Conservation (phyloP, 2,329 filamentous ascomycete species). For the Colletotrichum musicola region DNA sequence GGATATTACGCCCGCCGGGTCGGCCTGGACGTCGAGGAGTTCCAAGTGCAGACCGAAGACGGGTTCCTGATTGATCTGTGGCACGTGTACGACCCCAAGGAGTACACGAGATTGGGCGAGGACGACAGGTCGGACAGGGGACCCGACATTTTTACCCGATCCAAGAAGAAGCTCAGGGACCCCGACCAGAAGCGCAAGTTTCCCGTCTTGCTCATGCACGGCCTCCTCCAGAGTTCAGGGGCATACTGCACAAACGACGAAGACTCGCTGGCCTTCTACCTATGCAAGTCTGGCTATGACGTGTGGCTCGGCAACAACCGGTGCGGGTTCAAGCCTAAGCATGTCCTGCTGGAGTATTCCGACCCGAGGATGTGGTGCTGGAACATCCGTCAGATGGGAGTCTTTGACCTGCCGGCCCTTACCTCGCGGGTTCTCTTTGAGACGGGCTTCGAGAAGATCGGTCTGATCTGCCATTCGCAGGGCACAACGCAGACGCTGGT, state of each 20-base stretch:
- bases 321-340: conserved; percentile 85
- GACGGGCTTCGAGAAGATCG: conserved; percentile 86
- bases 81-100: conserved; percentile 88
- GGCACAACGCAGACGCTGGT: conserved; percentile 91
- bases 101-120: conserved; percentile 68
- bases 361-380: conserved; percentile 97
- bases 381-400: conserved; percentile 95
- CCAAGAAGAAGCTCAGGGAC: conserved; percentile 52
- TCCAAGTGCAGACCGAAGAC: conserved; percentile 91
- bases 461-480: conserved; percentile 88
- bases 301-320: conserved; percentile 97
- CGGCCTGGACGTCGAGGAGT: conserved; percentile 86
- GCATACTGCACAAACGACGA: conserved; percentile 94
- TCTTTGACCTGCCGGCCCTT: conserved; percentile 87
- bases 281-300: conserved; percentile 92
- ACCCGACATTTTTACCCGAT: conserved; percentile 71
- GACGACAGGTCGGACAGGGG: conserved; percentile 66
- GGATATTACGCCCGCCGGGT: conserved; percentile 89
- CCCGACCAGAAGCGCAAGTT: conserved; percentile 71
- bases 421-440: conserved; percentile 83
- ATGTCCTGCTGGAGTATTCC: conserved; percentile 75
- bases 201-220: conserved; percentile 88
- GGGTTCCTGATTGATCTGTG: conserved; percentile 91
- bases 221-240: conserved; percentile 87
- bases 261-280: conserved; percentile 88